Evolutionary conservation across 73 alveolate species (phyloP).

Genomic region (Tetrahymena borealis): DNA sequence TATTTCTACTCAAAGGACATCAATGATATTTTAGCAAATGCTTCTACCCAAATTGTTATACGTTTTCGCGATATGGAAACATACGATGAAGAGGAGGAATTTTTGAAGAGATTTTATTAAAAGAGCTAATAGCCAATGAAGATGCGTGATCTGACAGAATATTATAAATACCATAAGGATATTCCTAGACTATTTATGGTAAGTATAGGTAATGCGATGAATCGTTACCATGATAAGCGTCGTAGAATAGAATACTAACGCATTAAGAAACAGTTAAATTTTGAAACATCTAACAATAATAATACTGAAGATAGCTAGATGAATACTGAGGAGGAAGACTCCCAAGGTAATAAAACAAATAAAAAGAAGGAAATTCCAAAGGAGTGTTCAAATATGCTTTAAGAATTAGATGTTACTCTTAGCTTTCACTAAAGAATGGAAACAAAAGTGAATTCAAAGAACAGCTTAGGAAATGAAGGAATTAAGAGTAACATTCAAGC

Average conservation of each 20-base stretch:
- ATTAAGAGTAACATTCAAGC: background rate
- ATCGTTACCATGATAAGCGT: constrained; percentile 32
- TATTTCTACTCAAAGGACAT: constrained; percentile 40
- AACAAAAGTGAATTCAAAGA: background rate
- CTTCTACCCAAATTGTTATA: constrained; percentile 20
- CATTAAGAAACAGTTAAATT: constrained; percentile 23
- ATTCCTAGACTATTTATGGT: constrained; percentile 37
- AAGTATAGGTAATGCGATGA: constrained; percentile 14
- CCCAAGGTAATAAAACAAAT: background rate
- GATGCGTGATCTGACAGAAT: constrained; percentile 18
- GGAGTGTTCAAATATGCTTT: background rate
- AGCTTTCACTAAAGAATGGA: background rate
- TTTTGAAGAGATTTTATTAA: constrained; percentile 20
- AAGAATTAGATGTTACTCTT: background rate
- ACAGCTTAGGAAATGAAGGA: background rate
- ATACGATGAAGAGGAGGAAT: constrained; percentile 35
- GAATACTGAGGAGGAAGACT: background rate
- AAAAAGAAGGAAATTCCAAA: background rate
- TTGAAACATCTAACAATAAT: background rate
- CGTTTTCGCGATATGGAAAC: constrained; percentile 31
- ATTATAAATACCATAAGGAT: constrained; percentile 36
- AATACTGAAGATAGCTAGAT: background rate
- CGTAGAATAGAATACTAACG: constrained; percentile 34
- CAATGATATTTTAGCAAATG: constrained; percentile 38
- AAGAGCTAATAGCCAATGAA: background rate